A percentile compares a stretch with the other conserved stretches of the same genome.
Evolutionary conservation across 129 eudicot species (phyloP).

Genomic region (Artemisia tridentata): DNA sequence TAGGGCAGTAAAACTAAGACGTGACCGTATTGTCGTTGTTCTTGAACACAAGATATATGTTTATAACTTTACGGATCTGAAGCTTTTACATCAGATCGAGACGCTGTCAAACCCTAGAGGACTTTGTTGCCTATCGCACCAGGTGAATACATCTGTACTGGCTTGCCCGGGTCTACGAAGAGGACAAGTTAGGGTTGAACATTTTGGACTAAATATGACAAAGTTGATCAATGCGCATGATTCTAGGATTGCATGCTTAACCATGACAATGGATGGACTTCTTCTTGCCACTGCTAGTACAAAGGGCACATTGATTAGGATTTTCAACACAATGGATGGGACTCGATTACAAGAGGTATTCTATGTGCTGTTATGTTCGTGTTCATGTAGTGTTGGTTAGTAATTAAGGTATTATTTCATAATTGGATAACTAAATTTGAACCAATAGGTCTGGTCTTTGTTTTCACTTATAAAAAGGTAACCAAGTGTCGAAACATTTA

Average conservation of each 20-base stretch:
- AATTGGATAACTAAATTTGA: no score
- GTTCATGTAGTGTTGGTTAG: not conserved
- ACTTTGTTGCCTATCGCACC: constrained; percentile 82
- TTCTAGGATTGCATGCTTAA: constrained; percentile 66
- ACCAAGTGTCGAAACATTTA: not conserved
- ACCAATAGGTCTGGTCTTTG: no score
- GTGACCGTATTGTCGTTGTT: constrained; percentile 79
- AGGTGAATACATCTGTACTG: constrained; percentile 71
- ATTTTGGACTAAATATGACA: constrained; percentile 81
- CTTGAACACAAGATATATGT: constrained; percentile 89
- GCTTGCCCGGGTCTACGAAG: constrained; percentile 74
- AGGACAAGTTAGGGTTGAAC: constrained; percentile 87
- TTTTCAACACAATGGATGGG: constrained; percentile 89
- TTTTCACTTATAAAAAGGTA: no score
- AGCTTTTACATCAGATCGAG: constrained; percentile 81
- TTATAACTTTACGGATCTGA: constrained; percentile 72
- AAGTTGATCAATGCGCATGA: constrained; percentile 81
- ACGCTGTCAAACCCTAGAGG: constrained; percentile 83
- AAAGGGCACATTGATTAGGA: constrained; percentile 80
- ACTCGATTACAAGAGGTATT: constrained; percentile 80
- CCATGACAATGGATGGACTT: constrained; percentile 86
- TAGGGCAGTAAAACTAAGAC: constrained; percentile 80
- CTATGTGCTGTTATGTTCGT: constrained; percentile 1
- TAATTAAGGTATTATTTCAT: not conserved
- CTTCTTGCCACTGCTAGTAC: constrained; percentile 93